Conservation (phyloP, 2,329 filamentous ascomycete species). For the Talaromyces sp. region DNA sequence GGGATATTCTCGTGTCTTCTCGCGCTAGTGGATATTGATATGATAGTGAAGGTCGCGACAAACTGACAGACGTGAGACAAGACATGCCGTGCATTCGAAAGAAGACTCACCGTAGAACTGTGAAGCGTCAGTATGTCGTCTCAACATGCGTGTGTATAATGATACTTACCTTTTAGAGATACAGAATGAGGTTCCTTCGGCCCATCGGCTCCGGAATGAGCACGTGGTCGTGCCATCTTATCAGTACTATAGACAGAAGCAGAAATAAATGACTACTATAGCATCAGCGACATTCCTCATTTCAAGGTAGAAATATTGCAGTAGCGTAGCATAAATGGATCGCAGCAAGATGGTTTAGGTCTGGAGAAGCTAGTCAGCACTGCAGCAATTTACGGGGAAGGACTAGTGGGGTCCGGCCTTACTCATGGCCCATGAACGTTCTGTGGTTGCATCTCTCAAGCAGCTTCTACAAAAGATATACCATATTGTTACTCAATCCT, state of each 20-base stretch:
- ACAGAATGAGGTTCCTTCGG: conserved; percentile 73
- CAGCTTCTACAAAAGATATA: no score
- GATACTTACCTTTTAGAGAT: conserved; percentile 62
- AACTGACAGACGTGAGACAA: conserved; percentile 47
- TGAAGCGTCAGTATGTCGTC: background rate
- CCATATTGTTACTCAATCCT: background rate
- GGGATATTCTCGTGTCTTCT: conserved; percentile 49
- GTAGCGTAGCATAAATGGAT: background rate
- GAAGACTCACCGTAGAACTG: conserved; percentile 40
- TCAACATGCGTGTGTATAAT: background rate
- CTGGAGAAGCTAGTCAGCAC: background rate
- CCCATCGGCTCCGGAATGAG: conserved; percentile 41
- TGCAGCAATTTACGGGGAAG: background rate
- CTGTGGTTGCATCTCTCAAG: background rate
- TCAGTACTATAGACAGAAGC: background rate
- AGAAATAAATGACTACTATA: background rate
- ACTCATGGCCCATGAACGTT: background rate
- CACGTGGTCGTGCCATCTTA: conserved; percentile 42
- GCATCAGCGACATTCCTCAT: background rate
- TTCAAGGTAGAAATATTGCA: background rate
- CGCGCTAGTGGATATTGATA: conserved; percentile 44
- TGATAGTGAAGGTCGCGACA: conserved; percentile 64
- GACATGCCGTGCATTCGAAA: no score
- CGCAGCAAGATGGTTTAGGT: background rate
- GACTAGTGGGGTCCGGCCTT: background rate